Percentiles rank a stretch among this genome's conserved stretches.
Evolutionary conservation across 2,329 filamentous ascomycete genomes (phyloP).

Genomic region (Sporothrix variecibatus): DNA sequence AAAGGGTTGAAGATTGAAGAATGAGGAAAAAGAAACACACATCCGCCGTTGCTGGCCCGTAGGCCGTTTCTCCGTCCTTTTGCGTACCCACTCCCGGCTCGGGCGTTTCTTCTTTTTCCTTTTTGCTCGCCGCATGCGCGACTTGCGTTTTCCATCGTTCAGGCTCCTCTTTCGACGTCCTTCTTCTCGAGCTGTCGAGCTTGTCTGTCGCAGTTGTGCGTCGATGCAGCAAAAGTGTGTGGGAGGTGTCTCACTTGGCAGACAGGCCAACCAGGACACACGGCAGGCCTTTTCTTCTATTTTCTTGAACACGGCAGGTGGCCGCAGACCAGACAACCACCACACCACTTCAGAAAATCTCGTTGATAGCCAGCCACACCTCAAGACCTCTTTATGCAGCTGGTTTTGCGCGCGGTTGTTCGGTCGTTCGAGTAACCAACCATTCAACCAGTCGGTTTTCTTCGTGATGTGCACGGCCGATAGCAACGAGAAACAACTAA

Average conservation of each 20-base stretch:
- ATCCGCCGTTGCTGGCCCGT: neutral
- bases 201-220: neutral
- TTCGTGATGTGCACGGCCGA: constrained; percentile 15
- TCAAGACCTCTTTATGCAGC: neutral
- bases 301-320: neutral
- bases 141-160: neutral
- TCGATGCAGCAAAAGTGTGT: neutral
- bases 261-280: constrained; percentile 11
- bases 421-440: constrained; percentile 10
- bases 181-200: neutral
- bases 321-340: constrained; percentile 5
- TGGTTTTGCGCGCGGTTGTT: neutral
- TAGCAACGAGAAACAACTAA: neutral
- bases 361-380: neutral
- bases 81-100: neutral
- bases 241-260: constrained; percentile 16
- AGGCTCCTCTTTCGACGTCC: neutral
- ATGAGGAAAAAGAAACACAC: neutral
- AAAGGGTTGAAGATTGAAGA: neutral
- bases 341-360: neutral
- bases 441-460: neutral
- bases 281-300: neutral
- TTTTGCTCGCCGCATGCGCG: neutral
- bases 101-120: neutral
- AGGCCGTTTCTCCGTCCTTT: neutral